Evolutionary conservation across 2,329 filamentous ascomycete genomes (phyloP), one percentile per base, ranked within the genome.

Genomic region (Calonectria pteridis): DNA sequence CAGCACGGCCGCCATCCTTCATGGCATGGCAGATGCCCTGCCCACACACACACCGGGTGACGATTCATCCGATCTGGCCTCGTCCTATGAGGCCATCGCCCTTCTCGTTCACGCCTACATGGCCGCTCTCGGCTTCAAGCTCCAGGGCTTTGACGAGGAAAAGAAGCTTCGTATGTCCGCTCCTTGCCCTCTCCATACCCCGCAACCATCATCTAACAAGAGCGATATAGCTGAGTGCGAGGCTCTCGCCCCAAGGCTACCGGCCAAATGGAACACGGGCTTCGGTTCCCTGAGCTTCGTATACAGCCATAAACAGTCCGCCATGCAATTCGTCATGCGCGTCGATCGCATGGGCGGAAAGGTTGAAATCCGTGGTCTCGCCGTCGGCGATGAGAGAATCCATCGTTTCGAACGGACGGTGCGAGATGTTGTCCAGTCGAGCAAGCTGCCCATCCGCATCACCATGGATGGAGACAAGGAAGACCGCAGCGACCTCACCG

Each of bases 101-200:
- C 90, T 98, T 29, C 93, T 97, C 75, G 88, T 93, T 26, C 96
- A 99, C 84, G 94, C 95, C 4, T 95, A 93, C 80, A 94, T 98
- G 92, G 83, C 91, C 29, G 92, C 93, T 11, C 91, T 96, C 3
- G 94, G 92, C 76, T 98, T 98, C 83, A 90, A 93, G 67, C 88
- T 98, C 4, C 85, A 95, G 23, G 96, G 96, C 2, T 92, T 98
- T n/a, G 90, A 93, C 62, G 95, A 98, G 84, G 95, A 96, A 67
- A 91, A 95, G 81, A 91, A 88, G 62, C 91, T 94, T 76, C 90
- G 94, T 95, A 85, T 73, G 86, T 78, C 43, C 18, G 20, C 23
- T 10, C 31, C 28, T 13, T 10, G 4, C 37, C 73, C 20, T 50
- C 50, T 50, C 59, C 29, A 29, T 40, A 5, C 53, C 59, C 20